Percentiles rank a stretch among this genome's conserved stretches.
These are phyloP conservation scores for Fusarium chlamydosporum DNA, from an alignment of 2,329 filamentous ascomycete species.

Conservation along the genomic window DNA sequence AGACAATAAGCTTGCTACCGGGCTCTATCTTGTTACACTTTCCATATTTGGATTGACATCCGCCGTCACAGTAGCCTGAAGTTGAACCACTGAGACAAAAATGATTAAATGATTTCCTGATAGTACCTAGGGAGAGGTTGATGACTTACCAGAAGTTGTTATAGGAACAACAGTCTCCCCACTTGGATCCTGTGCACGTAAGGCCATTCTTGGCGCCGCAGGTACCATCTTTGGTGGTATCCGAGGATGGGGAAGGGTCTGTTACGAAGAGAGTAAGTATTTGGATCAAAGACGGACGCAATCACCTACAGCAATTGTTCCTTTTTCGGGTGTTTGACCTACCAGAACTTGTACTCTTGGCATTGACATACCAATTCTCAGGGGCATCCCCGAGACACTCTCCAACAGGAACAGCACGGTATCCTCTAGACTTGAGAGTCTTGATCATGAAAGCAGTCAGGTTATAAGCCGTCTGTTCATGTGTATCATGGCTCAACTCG, in stretches of 20 bases:
- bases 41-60: slow-evolving; percentile 54
- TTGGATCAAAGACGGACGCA: not conserved
- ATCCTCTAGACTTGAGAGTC: slow-evolving; percentile 58
- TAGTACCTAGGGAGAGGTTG: too few species aligned
- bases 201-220: slow-evolving; percentile 52
- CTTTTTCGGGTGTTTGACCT: slow-evolving; percentile 42
- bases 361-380: slow-evolving; percentile 65
- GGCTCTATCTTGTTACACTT: slow-evolving; percentile 46
- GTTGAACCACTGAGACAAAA: slow-evolving; percentile 5
- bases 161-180: slow-evolving; percentile 58
- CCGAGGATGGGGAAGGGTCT: slow-evolving; percentile 4
- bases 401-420: slow-evolving; percentile 66
- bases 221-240: slow-evolving; percentile 49
- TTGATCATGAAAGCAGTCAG: slow-evolving; percentile 60
- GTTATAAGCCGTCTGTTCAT: slow-evolving; percentile 61
- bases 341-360: slow-evolving; percentile 30
- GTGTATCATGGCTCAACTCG: slow-evolving; percentile 66
- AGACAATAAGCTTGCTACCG: slow-evolving; percentile 28
- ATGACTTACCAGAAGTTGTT: slow-evolving; percentile 54
- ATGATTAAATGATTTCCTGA: not conserved
- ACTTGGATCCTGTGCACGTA: slow-evolving; percentile 54
- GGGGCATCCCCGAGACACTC: slow-evolving; percentile 68
- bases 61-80: slow-evolving; percentile 51
- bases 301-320: slow-evolving; percentile 5
- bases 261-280: slow-evolving; percentile 17